Evolutionary conservation across 2,329 filamentous ascomycete species (phyloP).

Genomic region (Aspergillus sp.): DNA sequence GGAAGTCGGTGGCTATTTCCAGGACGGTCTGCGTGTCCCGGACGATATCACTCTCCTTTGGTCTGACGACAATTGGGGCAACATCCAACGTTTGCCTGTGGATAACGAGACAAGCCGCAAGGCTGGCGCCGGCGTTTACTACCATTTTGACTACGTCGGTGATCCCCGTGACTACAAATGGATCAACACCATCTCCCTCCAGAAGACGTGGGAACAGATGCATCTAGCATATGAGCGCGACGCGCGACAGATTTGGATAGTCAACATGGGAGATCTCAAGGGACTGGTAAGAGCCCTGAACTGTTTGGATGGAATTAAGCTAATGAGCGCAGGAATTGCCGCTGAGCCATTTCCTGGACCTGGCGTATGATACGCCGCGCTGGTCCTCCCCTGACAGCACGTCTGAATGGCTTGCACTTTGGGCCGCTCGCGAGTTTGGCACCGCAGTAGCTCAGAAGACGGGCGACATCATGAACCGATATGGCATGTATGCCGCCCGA

Average conservation of each 20-base stretch:
- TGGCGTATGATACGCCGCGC: slow-evolving; percentile 61
- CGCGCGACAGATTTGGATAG: slow-evolving; percentile 62
- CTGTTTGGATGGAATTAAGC: slow-evolving; percentile 7
- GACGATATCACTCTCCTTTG: slow-evolving; percentile 67
- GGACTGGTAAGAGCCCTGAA: slow-evolving; percentile 41
- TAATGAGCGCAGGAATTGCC: slow-evolving; percentile 51
- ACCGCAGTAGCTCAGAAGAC: slow-evolving; percentile 47
- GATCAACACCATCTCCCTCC: slow-evolving; percentile 65
- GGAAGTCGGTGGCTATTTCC: slow-evolving; percentile 68
- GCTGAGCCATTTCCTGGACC: slow-evolving; percentile 65
- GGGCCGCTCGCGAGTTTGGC: slow-evolving; percentile 59
- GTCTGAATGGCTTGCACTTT: slow-evolving; percentile 54
- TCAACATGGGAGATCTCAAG: slow-evolving; percentile 67
- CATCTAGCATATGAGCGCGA: slow-evolving; percentile 58
- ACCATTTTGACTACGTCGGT: slow-evolving; percentile 63
- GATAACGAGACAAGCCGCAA: slow-evolving; percentile 57
- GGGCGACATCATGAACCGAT: slow-evolving; percentile 53
- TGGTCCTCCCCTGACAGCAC: slow-evolving; percentile 56
- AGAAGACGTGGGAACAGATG: slow-evolving; percentile 66
- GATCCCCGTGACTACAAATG: slow-evolving; percentile 59
- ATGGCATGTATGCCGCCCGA: slow-evolving; percentile 56
- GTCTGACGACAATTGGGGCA: slow-evolving; percentile 69
- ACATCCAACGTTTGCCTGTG: slow-evolving; percentile 61
- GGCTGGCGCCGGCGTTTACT: slow-evolving; percentile 54
- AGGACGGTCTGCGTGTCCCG: slow-evolving; percentile 60